Base-by-base conservation (phyloP, 352 stramenopile species). In the Globisporangium megalacanthum region DNA sequence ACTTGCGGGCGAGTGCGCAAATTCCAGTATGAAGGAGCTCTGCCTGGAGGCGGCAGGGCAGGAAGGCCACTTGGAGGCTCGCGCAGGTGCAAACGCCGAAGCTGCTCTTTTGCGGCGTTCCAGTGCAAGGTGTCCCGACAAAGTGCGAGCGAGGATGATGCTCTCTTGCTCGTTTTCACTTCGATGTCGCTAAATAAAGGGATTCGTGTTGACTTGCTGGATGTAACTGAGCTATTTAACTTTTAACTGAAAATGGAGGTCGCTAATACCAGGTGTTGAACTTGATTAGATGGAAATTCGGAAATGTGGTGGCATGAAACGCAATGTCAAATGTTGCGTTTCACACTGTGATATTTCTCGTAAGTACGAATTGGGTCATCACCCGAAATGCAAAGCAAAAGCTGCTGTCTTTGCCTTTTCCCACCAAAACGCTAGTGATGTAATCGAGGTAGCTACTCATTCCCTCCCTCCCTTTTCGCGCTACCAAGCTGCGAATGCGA, bases 1-100 rank as follows among this genome's bases (percentile, higher is more conserved):
- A 36, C 46, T 61, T 54, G 55, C 45, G 22, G 45, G 14, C 10
- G 33, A 52, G 54, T n/a, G 48, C 37, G 55, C 55, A 49, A 61
- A 61, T 55, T 61, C 37, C 55, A 37, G 33, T 61, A 47, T 61
- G 55, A 42, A 19, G 9, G 49, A 9, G 29, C 10, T 31, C 35
- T 51, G 39, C 33, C 54, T 47, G 31, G 13, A 29, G 25, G 49
- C 17, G 17, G 10, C 5, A 9, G 17, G 15, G 15, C 25, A 29
- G 25, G 25, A 29, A 29, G 25, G 25, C 25, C 25, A 29, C 25
- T 29, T 29, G 25, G 25, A 29, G 25, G 25, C 25, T 29, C 25
- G 25, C 25, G 25, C 11, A 20, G 17, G 20, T 45, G 39, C 39
- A 19, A 45, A 17, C 5, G 39, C 14, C 4, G 44, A 22, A 49